Evolutionary conservation across 129 eudicot genomes (phyloP).

Genomic region (Saussurea involucrata): DNA sequence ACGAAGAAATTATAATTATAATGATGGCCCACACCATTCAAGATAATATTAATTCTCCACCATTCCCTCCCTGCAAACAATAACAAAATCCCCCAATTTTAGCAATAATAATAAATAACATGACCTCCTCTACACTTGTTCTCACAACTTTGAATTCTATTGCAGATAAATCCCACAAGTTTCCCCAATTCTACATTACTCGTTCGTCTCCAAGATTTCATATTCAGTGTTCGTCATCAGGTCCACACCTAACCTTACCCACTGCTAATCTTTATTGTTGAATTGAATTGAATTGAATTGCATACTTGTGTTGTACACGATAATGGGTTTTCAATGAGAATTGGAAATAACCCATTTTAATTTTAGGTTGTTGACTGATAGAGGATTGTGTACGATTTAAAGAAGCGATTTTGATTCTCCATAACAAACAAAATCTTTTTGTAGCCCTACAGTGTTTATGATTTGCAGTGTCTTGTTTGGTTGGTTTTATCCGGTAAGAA

Average conservation of each 20-base stretch:
- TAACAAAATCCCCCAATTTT: too few relatives aligned
- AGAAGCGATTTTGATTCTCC: too few relatives aligned
- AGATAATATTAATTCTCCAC: too few relatives aligned
- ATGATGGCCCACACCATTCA: too few relatives aligned
- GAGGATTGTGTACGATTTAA: not conserved
- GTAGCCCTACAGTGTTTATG: too few relatives aligned
- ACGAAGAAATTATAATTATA: too few relatives aligned
- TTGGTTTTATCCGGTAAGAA: too few relatives aligned
- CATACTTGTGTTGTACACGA: not conserved
- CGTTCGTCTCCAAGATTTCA: slow-evolving; percentile 21
- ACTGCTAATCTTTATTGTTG: slow-evolving; percentile 26
- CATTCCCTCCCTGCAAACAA: too few relatives aligned
- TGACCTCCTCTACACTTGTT: slow-evolving; percentile 14
- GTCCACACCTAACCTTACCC: slow-evolving; percentile 30
- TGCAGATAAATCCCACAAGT: slow-evolving; percentile 21
- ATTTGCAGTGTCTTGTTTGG: too few relatives aligned
- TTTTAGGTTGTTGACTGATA: not conserved
- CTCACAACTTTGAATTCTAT: slow-evolving; percentile 18
- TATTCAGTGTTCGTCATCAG: slow-evolving; percentile 51
- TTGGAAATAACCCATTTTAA: not conserved
- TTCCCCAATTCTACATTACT: slow-evolving; percentile 5
- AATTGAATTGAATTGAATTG: slow-evolving; percentile 11
- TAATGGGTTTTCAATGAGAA: not conserved
- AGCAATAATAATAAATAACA: not conserved
- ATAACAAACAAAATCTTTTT: too few relatives aligned